Evolutionary conservation across 495 filamentous ascomycete species (phyloP), one percentile per base, ranked within the genome.

Genomic region (Aspergillus incahuasiensis): DNA sequence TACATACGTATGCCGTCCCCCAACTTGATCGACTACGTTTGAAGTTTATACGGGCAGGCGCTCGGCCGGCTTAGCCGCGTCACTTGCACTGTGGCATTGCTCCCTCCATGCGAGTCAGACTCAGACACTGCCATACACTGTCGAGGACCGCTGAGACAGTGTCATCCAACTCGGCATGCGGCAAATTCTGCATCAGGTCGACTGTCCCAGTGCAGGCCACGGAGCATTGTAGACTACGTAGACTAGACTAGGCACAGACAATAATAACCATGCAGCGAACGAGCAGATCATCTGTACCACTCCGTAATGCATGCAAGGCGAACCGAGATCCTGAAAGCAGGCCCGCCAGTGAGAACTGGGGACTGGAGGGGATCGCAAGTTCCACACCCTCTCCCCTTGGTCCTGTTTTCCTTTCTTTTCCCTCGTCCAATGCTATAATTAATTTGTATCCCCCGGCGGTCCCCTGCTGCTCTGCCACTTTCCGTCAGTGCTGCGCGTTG

Each of bases 361-460:
- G 20, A 13, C 49, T 52, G 18, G 5, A 52, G 43, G 24, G 22
- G 12, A 52, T 52, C 38, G 38, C 39, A 28, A 56, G 55, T 59
- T 62, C 66, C 61, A 60, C 54, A 54, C 60, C 58, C 52, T 54
- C 52, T 54, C 42, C 56, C 32, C 40, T 61, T 58, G 58, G 51
- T 58, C 43, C 39, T 51, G 13, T 42, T 51, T 55, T 45, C 46
- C 54, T 44, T 35, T 52, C 19, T 49, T 32, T 53, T 48, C 38
- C 40, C 58, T 53, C 53, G 42, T 39, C 34, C 32, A 48, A 44
- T 57, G 52, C 60, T 59, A 57, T 59, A 59, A 56, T 57, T 64
- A 52, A 51, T 59, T 57, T 52, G 53, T 48, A 55, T 40, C 32
- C 53, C 52, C 62, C 52, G 51, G 44, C 57, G 51, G 54, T 35